A percentile compares a stretch with the other conserved stretches of the same genome.
Conservation (phyloP, 164 flowering plant genomes). For the Tinospora cordifolia region DNA sequence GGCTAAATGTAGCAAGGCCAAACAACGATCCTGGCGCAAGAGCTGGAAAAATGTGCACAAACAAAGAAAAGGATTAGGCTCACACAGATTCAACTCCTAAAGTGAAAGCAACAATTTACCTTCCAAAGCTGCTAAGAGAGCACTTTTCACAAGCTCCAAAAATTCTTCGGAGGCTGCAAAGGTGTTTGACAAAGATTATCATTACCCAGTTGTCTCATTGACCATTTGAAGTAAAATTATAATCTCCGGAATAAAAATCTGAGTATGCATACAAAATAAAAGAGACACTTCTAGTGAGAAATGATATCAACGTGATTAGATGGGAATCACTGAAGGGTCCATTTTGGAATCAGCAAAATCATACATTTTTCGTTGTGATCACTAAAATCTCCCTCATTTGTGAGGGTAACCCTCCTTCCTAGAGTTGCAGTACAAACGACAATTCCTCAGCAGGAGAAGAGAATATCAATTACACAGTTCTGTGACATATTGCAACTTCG, state of each 20-base stretch:
- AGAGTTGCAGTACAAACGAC: background rate
- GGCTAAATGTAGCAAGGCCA: constrained; percentile 96
- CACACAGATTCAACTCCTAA: background rate
- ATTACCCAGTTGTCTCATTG: background rate
- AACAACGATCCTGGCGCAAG: constrained; percentile 85
- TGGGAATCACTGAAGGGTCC: background rate
- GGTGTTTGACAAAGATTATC: constrained; percentile 7
- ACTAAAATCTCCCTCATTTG: background rate
- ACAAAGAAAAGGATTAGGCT: background rate
- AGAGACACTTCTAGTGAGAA: background rate
- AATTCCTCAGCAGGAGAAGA: background rate
- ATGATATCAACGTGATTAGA: background rate
- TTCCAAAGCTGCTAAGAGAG: constrained; percentile 88
- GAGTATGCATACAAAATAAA: background rate
- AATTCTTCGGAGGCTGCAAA: constrained; percentile 95
- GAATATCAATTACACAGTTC: background rate
- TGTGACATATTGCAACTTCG: background rate
- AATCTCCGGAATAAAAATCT: background rate
- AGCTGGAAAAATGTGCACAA: constrained; percentile 36
- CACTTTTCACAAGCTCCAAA: constrained; percentile 93
- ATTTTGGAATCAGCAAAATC: background rate
- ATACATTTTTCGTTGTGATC: background rate
- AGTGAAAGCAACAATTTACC: constrained; percentile 34
- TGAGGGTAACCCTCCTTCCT: background rate
- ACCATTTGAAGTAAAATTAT: background rate